Base-by-base conservation (phyloP, 306 rosid genomes). In the Ormosia semicastrata region DNA sequence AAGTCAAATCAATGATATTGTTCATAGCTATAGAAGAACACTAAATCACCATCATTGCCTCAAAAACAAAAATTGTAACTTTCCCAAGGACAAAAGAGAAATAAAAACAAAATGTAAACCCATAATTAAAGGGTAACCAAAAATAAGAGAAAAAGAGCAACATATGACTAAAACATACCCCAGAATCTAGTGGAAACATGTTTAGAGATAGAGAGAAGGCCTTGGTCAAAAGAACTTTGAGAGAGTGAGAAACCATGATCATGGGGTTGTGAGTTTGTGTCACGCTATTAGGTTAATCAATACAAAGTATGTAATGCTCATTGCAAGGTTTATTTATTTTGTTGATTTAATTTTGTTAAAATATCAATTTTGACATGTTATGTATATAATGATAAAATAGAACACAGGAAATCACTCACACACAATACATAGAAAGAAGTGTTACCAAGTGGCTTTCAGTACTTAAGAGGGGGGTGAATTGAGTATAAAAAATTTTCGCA, bases 131-230 rank as follows among this genome's bases (percentile, higher is more conserved):
- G 75, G 86, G 79, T 7, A 82, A 14, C 33, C 5, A 70, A 70
- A 75, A 71, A 36, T 17, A 15, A 43, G 12, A 7, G 0, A 13
- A 1, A 2, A 29, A 36, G 7, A n/a, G 30, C 40, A 54, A 36
- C 24, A 18, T 29, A 40, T 8, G 57, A 40, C n/a, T 37, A 44
- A 41, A 86, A 74, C 86, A 60, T 54, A 90, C 89, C 94, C 85
- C 56, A 75, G 84, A 59, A 18, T 79, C 74, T 57, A 44, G 24
- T 49, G 46, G 52, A 85, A 74, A 53, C 39, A 72, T 39, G 46
- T 6, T 3, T 4, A 0, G 5, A 53, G 9, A 77, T 7, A 56
- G 7, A 66, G 49, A 53, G 49, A 53, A 3, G n/a, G 6, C 36
- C 2, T 40, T 41, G 36, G 36, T 66, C 53, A 78, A 29, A 52